Base-by-base conservation (phyloP, 1,139 yeast species). In the Debaryomycetaceae sp. region DNA sequence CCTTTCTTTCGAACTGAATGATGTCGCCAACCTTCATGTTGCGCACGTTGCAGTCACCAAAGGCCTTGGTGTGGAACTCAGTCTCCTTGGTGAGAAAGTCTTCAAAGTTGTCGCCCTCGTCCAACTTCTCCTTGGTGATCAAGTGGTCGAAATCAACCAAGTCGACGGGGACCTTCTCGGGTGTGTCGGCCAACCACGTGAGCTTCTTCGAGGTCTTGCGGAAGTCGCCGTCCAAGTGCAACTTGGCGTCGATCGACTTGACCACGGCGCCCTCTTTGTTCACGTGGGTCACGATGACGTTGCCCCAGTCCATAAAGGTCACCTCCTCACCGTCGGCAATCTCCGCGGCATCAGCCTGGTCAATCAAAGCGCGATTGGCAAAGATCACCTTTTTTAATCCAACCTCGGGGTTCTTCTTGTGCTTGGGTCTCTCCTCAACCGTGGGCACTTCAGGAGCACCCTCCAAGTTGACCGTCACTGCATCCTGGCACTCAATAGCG, bases 251-350 rank as follows among this genome's bases (percentile, higher is more conserved):
- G 42, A 89, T 65, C 3, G 79, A 66, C 34, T 68, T 69, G 34
- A 82, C 81, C 26, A 67, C 48, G 34, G 68, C 75, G 35, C 72
- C 76, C 42, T 70, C 80, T 57, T 75, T 81, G 52, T 64, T 61
- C 50, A 89, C 75, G 60, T 78, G 78, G 46, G 83, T 73, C 44
- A 89, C 65, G 44, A 91, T 83, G 34, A 82, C 86, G 54, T 91
- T 91, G 73, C 97, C 97, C 98, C 98, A 91, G 65, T 91, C 97
- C 98, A 91, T 91, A 52, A 91, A 75, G 25, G 97, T 91, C 39
- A 89, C 72, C 66, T 91, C 97, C 64, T 91, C 97, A 37, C 70
- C 72, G 35, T 75, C 81, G 30, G 66, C 78, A 40, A 84, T 65
- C 18, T 79, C 65, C 38, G 67, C 72, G 34, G 96, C 97, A 62